Conservation (phyloP, 2,329 filamentous ascomycete genomes). For the Fusarium agapanthi region DNA sequence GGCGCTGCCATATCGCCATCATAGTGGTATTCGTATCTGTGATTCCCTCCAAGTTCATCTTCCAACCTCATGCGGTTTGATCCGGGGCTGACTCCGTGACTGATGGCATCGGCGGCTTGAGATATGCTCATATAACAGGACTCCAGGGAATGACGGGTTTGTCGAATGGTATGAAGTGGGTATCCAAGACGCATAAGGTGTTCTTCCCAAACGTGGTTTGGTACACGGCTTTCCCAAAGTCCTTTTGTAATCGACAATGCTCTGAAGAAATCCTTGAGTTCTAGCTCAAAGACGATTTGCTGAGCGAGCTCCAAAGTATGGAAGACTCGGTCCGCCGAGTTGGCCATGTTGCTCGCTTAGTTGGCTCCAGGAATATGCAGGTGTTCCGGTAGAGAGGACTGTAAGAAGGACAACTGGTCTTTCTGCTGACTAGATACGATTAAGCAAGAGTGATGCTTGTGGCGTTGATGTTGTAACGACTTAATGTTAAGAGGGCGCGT, state of each 20-base stretch:
- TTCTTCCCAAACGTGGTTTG: background rate
- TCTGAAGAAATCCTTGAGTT: conserved; percentile 2
- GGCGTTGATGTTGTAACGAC: background rate
- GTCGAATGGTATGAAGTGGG: background rate
- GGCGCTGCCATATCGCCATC: background rate
- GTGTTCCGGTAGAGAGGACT: no score
- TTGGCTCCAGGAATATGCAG: background rate
- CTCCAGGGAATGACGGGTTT: background rate
- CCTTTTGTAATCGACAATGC: background rate
- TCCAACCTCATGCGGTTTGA: background rate
- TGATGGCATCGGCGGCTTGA: background rate
- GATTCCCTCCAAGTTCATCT: background rate
- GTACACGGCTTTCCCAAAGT: conserved; percentile 4
- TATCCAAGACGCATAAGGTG: conserved; percentile 12
- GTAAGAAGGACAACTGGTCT: background rate
- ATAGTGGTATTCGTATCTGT: background rate
- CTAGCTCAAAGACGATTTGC: conserved; percentile 11
- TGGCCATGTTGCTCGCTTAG: background rate
- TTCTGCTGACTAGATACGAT: background rate
- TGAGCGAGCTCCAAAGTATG: conserved; percentile 21
- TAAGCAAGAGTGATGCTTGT: background rate
- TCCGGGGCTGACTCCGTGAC: background rate
- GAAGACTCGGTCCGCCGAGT: conserved; percentile 15
- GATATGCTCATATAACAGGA: conserved; percentile 3
- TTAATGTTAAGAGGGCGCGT: background rate